These are phyloP conservation scores for Termitomyces bulborhizus DNA, from an alignment of 768 basidiomycete genomes.

Conservation along the genomic window DNA sequence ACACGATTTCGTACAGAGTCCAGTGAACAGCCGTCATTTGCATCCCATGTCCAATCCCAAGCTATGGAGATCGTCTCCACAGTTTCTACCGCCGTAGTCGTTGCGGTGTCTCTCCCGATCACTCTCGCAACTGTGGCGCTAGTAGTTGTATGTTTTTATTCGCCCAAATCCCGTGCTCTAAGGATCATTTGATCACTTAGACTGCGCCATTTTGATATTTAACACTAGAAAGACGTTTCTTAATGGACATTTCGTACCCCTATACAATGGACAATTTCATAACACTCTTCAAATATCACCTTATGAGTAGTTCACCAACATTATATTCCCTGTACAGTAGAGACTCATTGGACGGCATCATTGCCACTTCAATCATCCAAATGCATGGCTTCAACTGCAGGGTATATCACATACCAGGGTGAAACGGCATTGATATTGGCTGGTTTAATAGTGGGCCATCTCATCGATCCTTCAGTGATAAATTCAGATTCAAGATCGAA, in stretches of 20 bases:
- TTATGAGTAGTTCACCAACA: not conserved
- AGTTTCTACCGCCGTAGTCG: constrained; percentile 19
- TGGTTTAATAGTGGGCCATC: not conserved
- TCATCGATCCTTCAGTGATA: not conserved
- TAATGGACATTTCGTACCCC: not conserved
- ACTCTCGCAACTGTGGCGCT: constrained; percentile 30
- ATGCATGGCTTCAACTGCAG: not conserved
- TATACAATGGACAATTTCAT: not conserved
- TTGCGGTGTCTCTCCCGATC: constrained; percentile 26
- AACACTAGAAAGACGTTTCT: not conserved
- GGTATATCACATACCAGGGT: not conserved
- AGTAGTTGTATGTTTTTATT: constrained; percentile 26
- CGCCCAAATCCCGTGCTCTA: constrained; percentile 3
- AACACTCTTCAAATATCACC: not conserved
- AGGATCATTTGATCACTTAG: not conserved
- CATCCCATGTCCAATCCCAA: constrained; percentile 1
- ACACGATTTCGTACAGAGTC: not conserved
- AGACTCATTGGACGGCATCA: not conserved
- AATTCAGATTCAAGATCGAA: not conserved
- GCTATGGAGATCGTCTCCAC: constrained; percentile 14
- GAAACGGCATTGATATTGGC: not conserved
- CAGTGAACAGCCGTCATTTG: not conserved
- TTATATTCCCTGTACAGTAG: not conserved
- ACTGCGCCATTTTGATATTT: not conserved
- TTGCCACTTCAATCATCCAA: not conserved